A percentile compares a stretch with the other conserved stretches of the same genome.
These are phyloP conservation scores for Saussurea involucrata DNA, from an alignment of 129 eudicot species.

Conservation along the genomic window DNA sequence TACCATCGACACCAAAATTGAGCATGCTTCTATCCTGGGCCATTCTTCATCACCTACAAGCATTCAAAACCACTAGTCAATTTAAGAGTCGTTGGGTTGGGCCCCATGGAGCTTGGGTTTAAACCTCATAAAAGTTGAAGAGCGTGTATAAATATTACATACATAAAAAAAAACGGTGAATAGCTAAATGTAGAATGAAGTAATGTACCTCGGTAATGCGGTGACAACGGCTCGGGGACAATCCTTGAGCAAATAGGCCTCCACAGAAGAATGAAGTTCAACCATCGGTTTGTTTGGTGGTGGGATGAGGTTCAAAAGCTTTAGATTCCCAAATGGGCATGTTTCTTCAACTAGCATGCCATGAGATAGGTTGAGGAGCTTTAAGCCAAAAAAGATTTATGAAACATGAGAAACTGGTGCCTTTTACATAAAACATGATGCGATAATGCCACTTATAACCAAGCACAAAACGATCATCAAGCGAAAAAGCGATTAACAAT, in stretches of 20 bases:
- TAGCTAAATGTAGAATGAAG: background rate
- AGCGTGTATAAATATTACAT: background rate
- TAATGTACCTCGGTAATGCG: slow-evolving; percentile 4
- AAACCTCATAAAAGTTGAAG: background rate
- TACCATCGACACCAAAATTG: slow-evolving; percentile 5
- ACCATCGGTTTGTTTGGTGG: slow-evolving; percentile 19
- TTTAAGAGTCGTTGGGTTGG: background rate
- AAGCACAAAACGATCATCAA: background rate
- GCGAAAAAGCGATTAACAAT: background rate
- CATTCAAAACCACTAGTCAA: background rate
- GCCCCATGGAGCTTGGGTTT: background rate
- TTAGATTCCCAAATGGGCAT: slow-evolving; percentile 16
- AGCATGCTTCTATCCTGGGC: slow-evolving; percentile 10
- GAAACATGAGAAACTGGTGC: background rate
- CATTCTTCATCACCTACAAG: slow-evolving; percentile 3
- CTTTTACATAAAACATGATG: background rate
- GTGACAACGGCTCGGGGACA: slow-evolving; percentile 7
- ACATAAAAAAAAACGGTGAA: background rate
- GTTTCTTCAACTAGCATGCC: slow-evolving; percentile 19
- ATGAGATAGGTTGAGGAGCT: slow-evolving; percentile 15
- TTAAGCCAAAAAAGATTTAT: background rate
- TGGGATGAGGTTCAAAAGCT: slow-evolving; percentile 28
- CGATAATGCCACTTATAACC: background rate
- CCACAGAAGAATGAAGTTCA: slow-evolving; percentile 12
- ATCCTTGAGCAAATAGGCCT: slow-evolving; percentile 18